Evolutionary conservation across 2,329 filamentous ascomycete genomes (phyloP).

Genomic region (Gliomastix tumulicola): DNA sequence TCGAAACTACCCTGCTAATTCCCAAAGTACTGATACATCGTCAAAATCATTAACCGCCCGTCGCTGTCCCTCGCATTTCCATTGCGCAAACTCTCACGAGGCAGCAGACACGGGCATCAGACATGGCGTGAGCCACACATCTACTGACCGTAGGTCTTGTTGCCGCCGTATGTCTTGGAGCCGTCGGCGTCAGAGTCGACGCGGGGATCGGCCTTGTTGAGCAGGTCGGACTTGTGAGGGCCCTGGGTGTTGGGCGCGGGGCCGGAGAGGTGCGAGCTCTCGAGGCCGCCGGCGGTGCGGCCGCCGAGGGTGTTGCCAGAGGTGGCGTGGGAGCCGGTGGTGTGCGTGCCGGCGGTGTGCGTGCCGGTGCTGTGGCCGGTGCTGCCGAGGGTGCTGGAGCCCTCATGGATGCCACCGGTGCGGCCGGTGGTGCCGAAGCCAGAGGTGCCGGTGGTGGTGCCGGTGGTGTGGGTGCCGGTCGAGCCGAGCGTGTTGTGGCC

Average conservation of each 20-base stretch:
- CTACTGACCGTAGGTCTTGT: slow-evolving; percentile 33
- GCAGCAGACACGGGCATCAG: too few relatives aligned
- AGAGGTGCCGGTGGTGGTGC: slow-evolving; percentile 9
- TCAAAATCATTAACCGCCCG: too few relatives aligned
- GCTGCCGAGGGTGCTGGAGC: slow-evolving; percentile 8
- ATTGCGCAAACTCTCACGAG: too few relatives aligned
- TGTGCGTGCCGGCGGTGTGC: slow-evolving; percentile 11
- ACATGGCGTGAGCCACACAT: too few relatives aligned
- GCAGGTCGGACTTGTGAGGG: slow-evolving; percentile 31
- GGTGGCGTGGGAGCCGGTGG: slow-evolving; percentile 12
- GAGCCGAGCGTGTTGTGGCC: not conserved
- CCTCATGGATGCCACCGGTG: slow-evolving; percentile 1
- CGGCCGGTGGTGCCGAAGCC: slow-evolving; percentile 8
- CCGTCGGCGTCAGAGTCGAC: slow-evolving; percentile 45
- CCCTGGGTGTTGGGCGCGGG: slow-evolving; percentile 50
- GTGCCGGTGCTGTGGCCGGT: slow-evolving; percentile 7
- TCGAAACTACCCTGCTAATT: too few relatives aligned
- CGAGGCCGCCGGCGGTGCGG: slow-evolving; percentile 15
- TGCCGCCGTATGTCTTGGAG: slow-evolving; percentile 44
- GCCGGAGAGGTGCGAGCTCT: slow-evolving; percentile 20
- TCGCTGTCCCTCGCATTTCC: too few relatives aligned
- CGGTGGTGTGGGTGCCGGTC: slow-evolving; percentile 8
- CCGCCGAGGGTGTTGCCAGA: slow-evolving; percentile 7
- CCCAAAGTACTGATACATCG: too few relatives aligned
- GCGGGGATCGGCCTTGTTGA: slow-evolving; percentile 43